Evolutionary conservation across 2,329 filamentous ascomycete genomes (phyloP), one percentile per base, ranked within the genome.

Genomic region (Hymenoscyphus fructigenus): DNA sequence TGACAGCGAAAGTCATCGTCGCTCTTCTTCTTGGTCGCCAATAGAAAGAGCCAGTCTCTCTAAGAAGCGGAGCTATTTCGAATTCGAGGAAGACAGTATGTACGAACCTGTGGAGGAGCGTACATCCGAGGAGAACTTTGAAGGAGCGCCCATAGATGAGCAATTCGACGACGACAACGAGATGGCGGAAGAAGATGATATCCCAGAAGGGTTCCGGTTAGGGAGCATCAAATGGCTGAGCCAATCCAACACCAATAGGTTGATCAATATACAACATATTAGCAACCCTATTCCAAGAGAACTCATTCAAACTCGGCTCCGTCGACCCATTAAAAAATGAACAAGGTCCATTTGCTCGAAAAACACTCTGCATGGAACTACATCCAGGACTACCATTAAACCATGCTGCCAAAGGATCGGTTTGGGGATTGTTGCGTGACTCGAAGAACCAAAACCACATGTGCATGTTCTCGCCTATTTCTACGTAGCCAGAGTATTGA

Each of bases 181-280:
- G 34, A 36, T 12, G 34, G 34, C 14, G 34, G 34, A 36, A 12
- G 10, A 36, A 36, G 34, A 36, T 12, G 14, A 14, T 15, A 32
- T 32, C 29, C 29, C 29, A 7, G 29, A 32, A 32, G 29, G 9
- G 29, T 32, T 32, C 29, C 29, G 29, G 29, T 32, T 32, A 32
- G 29, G 29, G 29, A 32, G 9, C 29, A 32, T 32, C 29, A 36
- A 36, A 14, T 36, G 34, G 34, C 34, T 10, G 34, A 36, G 34
- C 9, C 34, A 10, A 36, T 12, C 14, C 34, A 36, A 32, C 29
- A 32, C 75, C 74, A 34, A 78, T 74, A 0, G 76, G 76, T 56
- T 77, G 74, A 36, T 76, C 75, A 9, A 77, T 65, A 63, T 77
- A 78, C 2, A 79, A 63, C 76, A 79, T 74, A 60, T 76, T 76